Percentiles rank a stretch among this genome's conserved stretches.
Evolutionary conservation across 2,329 filamentous ascomycete species (phyloP).

Genomic region (Phoma sp.): DNA sequence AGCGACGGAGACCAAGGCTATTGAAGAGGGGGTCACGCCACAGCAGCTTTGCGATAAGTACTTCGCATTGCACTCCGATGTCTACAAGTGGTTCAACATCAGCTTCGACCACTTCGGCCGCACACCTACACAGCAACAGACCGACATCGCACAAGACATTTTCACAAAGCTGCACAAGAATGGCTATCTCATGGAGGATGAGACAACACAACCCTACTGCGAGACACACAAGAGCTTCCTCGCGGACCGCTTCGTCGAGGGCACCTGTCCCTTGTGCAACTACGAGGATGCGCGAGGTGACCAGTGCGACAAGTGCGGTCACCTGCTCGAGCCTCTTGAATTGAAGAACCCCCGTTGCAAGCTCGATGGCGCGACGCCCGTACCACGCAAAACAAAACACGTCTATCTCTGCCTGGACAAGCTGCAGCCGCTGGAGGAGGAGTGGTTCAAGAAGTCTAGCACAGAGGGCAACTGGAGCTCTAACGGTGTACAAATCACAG

Average conservation of each 20-base stretch:
- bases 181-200: constrained; percentile 84
- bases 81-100: constrained; percentile 97
- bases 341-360: constrained; percentile 76
- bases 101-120: constrained; percentile 94
- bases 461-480: constrained; percentile 76
- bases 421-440: constrained; percentile 75
- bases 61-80: constrained; percentile 84
- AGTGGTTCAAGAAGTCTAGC: constrained; percentile 77
- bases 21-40: constrained; percentile 84
- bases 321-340: constrained; percentile 57
- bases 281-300: constrained; percentile 60
- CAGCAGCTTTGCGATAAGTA: constrained; percentile 90
- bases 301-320: constrained; percentile 60
- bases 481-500: constrained; percentile 77
- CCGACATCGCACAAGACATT: constrained; percentile 89
- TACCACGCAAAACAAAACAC: constrained; percentile 84
- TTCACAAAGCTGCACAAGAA: constrained; percentile 88
- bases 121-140: constrained; percentile 87
- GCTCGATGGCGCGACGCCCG: constrained; percentile 81
- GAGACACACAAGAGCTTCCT: constrained; percentile 63
- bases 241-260: constrained; percentile 74
- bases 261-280: constrained; percentile 73
- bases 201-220: constrained; percentile 89
- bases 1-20: constrained; percentile 92
- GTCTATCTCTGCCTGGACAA: constrained; percentile 87